Base-by-base conservation (phyloP, 2,329 filamentous ascomycete genomes). In the Aspergillus flavus region DNA sequence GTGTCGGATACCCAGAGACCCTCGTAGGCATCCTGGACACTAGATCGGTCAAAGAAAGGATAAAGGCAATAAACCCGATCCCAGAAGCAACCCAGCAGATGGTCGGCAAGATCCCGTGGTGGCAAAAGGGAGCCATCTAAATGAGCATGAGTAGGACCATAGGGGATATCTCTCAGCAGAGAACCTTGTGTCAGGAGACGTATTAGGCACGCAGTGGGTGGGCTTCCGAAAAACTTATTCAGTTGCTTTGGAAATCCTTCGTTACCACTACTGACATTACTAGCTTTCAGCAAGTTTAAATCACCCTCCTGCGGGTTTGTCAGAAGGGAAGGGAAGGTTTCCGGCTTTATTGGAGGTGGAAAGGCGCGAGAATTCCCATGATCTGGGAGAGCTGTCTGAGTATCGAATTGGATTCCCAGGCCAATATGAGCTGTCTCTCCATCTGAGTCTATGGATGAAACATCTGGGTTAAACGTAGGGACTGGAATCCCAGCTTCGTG, bases 31-130 rank as follows among this genome's bases (percentile, higher is more conserved):
- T 66, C 64, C 58, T 79, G 70, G 55, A 84, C 83, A n/a, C 74
- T 75, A 0, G 73, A 72, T 4, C 76, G 73, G 67, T 83, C 76
- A 58, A 83, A 78, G 61, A 82, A 79, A 0, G 82, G 81, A 58
- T 82, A 82, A 11, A 83, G 69, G 65, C 76, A 80, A 62, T 78
- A 78, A 1, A 83, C 71, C 10, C 73, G 67, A 16, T 78, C 68
- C 64, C 76, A 82, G 58, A 78, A 83, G 19, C 73, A 72, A 5
- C 74, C 64, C 3, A 83, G 46, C 1, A 83, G 71, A 43, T 80
- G 75, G 64, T 83, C 80, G 41, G 79, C 79, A 7, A 82, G 61
- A 2, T 71, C 63, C 1, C 81, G 76, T 1, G 81, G 79, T 0
- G 81, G 81, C 0, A 82, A 70, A 1, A 69, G 63, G 43, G 78